phyloP scores from a whole-genome alignment of 148 eudicot genomes.

The Tetragonia tetragonoides region DNA sequence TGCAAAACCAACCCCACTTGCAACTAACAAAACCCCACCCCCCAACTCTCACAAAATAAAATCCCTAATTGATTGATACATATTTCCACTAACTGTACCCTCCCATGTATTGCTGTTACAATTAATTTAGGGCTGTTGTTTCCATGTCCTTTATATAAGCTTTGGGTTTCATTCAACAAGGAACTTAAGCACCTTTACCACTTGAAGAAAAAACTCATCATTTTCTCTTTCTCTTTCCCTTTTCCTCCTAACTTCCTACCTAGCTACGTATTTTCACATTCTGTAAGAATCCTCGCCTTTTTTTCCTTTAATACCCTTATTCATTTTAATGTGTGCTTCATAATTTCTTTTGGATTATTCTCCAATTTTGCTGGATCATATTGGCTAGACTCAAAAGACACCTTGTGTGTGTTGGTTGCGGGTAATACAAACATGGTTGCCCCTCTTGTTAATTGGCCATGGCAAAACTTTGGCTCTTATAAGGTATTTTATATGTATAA shows the following conservation, averaged over 20 bases:
- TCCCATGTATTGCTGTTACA: constrained; percentile 16
- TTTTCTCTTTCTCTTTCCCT: background rate
- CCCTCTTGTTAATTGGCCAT: constrained; percentile 66
- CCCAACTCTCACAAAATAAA: no score
- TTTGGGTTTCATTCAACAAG: constrained; percentile 13
- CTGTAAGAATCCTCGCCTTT: no score
- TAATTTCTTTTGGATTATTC: no score
- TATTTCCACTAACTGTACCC: constrained; percentile 30
- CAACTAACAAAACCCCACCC: constrained; percentile 2
- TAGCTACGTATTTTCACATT: no score
- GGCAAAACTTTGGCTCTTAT: constrained; percentile 65
- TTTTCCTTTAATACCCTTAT: no score
- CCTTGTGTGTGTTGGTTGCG: background rate
- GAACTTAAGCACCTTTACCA: background rate
- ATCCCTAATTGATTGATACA: constrained; percentile 28
- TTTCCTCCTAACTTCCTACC: no score
- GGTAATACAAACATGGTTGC: constrained; percentile 42
- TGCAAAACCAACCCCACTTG: constrained; percentile 8
- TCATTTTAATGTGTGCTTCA: no score
- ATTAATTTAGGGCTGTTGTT: constrained; percentile 16
- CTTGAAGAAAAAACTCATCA: background rate
- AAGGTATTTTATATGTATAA: constrained; percentile 46
- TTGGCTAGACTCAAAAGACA: constrained; percentile 2
- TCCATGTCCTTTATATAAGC: constrained; percentile 27
- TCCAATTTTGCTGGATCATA: background rate